Evolutionary conservation across 2,329 filamentous ascomycete genomes (phyloP).

Genomic region (Shiraia bambusicola): DNA sequence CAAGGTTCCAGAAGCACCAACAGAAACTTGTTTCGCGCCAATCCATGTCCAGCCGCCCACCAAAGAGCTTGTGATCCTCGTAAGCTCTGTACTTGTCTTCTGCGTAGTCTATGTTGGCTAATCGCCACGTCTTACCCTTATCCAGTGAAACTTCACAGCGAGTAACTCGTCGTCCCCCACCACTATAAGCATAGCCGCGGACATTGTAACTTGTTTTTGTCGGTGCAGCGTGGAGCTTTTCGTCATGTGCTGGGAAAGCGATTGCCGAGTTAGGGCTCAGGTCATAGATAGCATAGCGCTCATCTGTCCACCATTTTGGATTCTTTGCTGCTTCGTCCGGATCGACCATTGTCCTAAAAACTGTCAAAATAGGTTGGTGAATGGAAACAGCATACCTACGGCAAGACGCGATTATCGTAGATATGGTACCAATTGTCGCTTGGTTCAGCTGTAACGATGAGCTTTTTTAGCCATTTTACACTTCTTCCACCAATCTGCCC

Average conservation of each 20-base stretch:
- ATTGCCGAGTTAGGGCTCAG: conserved; percentile 83
- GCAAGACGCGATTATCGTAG: conserved; percentile 87
- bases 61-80: conserved; percentile 67
- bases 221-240: conserved; percentile 58
- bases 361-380: conserved; percentile 1
- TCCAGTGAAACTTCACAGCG: conserved; percentile 82
- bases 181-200: conserved; percentile 83
- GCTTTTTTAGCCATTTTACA: conserved; percentile 86
- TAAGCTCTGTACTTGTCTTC: conserved; percentile 79
- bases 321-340: conserved; percentile 77
- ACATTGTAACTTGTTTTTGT: conserved; percentile 61
- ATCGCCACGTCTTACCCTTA: conserved; percentile 75
- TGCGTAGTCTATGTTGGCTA: conserved; percentile 77
- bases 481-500: conserved; percentile 90
- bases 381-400: conserved; percentile 46
- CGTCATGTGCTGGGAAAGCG: conserved; percentile 77
- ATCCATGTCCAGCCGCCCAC: conserved; percentile 75
- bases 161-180: conserved; percentile 80
- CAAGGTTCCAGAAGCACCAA: conserved; percentile 88
- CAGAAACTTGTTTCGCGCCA: conserved; percentile 83
- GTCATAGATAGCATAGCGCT: conserved; percentile 90
- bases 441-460: conserved; percentile 74
- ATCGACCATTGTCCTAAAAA: conserved; percentile 68
- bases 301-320: conserved; percentile 79
- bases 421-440: conserved; percentile 96